phyloP scores from a whole-genome alignment of 192 early-diverging fungal genomes.

The Coemansia sp. region DNA sequence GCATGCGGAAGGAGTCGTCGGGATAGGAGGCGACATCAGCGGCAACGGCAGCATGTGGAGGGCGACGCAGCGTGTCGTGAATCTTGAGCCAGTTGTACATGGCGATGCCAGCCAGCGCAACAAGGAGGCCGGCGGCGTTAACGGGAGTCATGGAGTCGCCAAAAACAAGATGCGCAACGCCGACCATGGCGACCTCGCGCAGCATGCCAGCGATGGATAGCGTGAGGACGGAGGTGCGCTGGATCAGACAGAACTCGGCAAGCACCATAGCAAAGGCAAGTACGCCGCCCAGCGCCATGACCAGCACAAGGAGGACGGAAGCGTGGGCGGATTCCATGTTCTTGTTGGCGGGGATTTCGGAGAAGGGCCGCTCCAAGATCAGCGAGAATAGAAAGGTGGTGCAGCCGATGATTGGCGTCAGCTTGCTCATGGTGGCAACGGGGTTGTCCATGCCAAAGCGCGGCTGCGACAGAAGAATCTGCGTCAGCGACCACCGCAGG shows the following conservation, averaged over 20 bases:
- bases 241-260: slow-evolving; percentile 82
- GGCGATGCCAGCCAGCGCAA: slow-evolving; percentile 83
- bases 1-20: slow-evolving; percentile 17
- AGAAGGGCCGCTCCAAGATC: slow-evolving; percentile 61
- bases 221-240: slow-evolving; percentile 79
- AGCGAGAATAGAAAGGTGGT: slow-evolving; percentile 67
- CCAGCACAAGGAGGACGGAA: slow-evolving; percentile 13
- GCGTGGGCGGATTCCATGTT: slow-evolving; percentile 26
- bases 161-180: slow-evolving; percentile 72
- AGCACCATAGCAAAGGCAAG: slow-evolving; percentile 89
- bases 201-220: slow-evolving; percentile 88
- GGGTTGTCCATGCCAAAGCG: slow-evolving; percentile 85
- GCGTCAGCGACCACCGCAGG: slow-evolving; percentile 88
- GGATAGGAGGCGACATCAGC: slow-evolving; percentile 1
- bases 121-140: slow-evolving; percentile 74
- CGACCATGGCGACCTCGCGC: slow-evolving; percentile 84
- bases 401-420: slow-evolving; percentile 77
- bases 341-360: slow-evolving; percentile 34
- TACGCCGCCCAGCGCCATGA: slow-evolving; percentile 75
- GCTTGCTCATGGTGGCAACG: slow-evolving; percentile 77
- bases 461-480: slow-evolving; percentile 75
- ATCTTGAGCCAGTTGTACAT: slow-evolving; percentile 73
- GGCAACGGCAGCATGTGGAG: background rate
- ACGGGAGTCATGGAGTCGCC: slow-evolving; percentile 76
- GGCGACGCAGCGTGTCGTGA: slow-evolving; percentile 21